Evolutionary conservation across 2,329 filamentous ascomycete species (phyloP).

Genomic region (Fusarium napiforme): DNA sequence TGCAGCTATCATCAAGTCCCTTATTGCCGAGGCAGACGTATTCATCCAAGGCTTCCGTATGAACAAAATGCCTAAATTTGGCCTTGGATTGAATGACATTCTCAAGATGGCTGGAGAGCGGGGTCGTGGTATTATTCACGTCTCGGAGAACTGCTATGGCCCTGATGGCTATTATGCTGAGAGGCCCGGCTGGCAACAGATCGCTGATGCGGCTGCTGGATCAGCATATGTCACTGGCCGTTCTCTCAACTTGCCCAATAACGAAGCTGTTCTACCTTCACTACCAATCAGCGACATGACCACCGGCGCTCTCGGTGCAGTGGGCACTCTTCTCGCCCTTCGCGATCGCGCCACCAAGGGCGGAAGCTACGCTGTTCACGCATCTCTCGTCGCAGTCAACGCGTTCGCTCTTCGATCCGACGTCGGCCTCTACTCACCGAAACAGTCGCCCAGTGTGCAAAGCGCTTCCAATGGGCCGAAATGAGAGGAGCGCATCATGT

Average conservation of each 20-base stretch:
- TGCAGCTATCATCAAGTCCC: constrained; percentile 4
- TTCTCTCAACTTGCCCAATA: not conserved
- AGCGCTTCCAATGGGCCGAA: constrained; percentile 21
- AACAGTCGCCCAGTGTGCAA: not conserved
- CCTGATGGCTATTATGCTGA: constrained; percentile 64
- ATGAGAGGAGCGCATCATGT: constrained; percentile 25
- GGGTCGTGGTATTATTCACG: constrained; percentile 69
- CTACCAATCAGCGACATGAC: constrained; percentile 51
- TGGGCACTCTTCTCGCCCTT: constrained; percentile 48
- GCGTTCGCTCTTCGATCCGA: constrained; percentile 4
- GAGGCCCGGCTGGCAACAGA: constrained; percentile 74
- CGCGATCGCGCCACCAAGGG: constrained; percentile 45
- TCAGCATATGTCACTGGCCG: constrained; percentile 14
- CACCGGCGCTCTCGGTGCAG: constrained; percentile 47
- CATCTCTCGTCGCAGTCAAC: constrained; percentile 10
- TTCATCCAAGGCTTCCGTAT: constrained; percentile 22
- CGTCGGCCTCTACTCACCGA: constrained; percentile 1
- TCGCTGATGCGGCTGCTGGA: constrained; percentile 59
- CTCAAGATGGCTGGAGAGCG: constrained; percentile 48
- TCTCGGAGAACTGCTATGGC: constrained; percentile 75
- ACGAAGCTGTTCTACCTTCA: constrained; percentile 36
- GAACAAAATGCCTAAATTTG: constrained; percentile 29
- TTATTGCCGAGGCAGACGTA: constrained; percentile 5
- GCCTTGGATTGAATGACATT: constrained; percentile 10
- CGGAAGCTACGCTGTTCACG: constrained; percentile 19